phyloP scores from a whole-genome alignment of 768 basidiomycete species.

The Pholiota molesta region DNA sequence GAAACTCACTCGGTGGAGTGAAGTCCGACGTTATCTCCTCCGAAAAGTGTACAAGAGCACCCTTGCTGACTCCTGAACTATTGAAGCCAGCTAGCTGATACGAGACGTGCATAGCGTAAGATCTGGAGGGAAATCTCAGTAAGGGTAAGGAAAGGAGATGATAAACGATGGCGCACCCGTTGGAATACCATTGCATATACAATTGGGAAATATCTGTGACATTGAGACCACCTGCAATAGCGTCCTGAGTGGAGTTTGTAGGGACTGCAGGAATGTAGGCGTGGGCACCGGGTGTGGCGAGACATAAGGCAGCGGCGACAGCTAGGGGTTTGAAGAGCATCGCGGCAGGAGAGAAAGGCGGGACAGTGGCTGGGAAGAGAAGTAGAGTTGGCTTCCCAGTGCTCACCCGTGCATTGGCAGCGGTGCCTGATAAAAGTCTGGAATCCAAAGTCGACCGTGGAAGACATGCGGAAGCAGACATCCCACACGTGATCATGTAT shows the following conservation, averaged over 20 bases:
- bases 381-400: not conserved
- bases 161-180: constrained; percentile 41
- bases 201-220: constrained; percentile 61
- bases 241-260: constrained; percentile 61
- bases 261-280: constrained; percentile 75
- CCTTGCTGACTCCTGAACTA: constrained; percentile 62
- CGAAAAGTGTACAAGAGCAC: constrained; percentile 83
- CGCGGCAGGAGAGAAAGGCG: not conserved
- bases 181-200: constrained; percentile 60
- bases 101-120: constrained; percentile 56
- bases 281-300: constrained; percentile 19
- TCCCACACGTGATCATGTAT: constrained; percentile 10
- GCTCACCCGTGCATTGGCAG: constrained; percentile 7
- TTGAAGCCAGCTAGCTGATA: constrained; percentile 59
- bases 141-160: constrained; percentile 1
- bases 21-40: constrained; percentile 55
- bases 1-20: constrained; percentile 49
- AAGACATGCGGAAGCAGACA: constrained; percentile 10
- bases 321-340: not conserved
- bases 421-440: constrained; percentile 3
- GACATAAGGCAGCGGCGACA: constrained; percentile 5
- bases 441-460: constrained; percentile 6
- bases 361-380: constrained; percentile 1
- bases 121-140: constrained; percentile 33
- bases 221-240: constrained; percentile 48